Evolutionary conservation across 73 alveolate genomes (phyloP).

Genomic region (Durusdinium trenchii): DNA sequence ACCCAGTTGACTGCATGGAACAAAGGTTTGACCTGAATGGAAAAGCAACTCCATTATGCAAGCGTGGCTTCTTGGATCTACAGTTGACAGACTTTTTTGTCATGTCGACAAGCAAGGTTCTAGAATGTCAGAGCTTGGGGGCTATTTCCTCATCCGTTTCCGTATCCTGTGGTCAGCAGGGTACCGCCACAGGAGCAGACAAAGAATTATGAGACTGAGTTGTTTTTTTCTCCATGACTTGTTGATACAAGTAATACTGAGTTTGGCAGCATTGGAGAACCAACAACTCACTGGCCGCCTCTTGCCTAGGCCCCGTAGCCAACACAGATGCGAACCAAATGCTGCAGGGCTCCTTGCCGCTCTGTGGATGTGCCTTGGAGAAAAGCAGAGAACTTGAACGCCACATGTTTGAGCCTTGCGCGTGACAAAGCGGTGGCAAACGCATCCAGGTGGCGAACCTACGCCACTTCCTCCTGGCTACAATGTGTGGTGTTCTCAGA

Average conservation of each 20-base stretch:
- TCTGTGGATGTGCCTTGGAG: conserved; percentile 78
- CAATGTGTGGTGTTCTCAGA: conserved; percentile 6
- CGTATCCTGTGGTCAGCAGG: too few relatives aligned
- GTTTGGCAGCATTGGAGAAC: background rate
- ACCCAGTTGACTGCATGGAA: background rate
- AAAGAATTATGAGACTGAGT: background rate
- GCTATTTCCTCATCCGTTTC: too few relatives aligned
- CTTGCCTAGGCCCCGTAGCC: conserved; percentile 56
- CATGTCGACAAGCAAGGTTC: too few relatives aligned
- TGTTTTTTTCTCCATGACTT: background rate
- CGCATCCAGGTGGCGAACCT: conserved; percentile 24
- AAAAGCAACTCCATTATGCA: too few relatives aligned
- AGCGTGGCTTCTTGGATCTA: too few relatives aligned
- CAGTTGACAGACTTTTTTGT: too few relatives aligned
- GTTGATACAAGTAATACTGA: background rate
- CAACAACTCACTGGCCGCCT: background rate
- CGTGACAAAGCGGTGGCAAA: background rate
- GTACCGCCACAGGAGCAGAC: background rate
- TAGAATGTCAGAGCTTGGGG: too few relatives aligned
- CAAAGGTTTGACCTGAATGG: background rate
- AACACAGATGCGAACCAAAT: conserved; percentile 66
- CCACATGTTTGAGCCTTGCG: background rate
- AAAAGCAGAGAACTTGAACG: background rate
- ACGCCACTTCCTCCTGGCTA: conserved; percentile 53
- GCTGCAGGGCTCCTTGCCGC: conserved; percentile 50